Conservation (phyloP, 805 yeast species). For the Saturnispora gosingensis region DNA sequence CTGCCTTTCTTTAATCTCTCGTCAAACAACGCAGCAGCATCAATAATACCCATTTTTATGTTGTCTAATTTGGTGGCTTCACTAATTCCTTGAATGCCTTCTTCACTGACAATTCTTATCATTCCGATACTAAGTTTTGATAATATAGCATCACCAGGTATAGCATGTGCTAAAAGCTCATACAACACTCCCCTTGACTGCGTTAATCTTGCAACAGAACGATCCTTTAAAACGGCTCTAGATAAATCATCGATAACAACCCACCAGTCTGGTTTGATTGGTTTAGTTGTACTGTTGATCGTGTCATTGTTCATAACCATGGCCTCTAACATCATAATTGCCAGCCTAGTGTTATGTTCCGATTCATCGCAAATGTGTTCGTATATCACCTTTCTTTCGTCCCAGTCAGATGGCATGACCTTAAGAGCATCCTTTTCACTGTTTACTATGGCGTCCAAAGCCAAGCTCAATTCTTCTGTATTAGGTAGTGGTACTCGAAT, state of each 20-base stretch:
- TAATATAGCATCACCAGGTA: constrained; percentile 76
- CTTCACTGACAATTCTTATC: constrained; percentile 19
- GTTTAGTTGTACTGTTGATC: constrained; percentile 36
- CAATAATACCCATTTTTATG: constrained; percentile 40
- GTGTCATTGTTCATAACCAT: constrained; percentile 59
- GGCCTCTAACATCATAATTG: constrained; percentile 75
- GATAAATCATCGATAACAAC: constrained; percentile 64
- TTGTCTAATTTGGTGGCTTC: constrained; percentile 9
- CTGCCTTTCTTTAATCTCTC: constrained; percentile 80
- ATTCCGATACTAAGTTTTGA: constrained; percentile 42
- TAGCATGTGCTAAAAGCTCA: constrained; percentile 86
- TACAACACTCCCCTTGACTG: constrained; percentile 62
- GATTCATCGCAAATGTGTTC: constrained; percentile 44
- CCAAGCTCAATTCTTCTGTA: constrained; percentile 42
- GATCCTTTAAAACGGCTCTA: constrained; percentile 44
- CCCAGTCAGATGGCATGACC: constrained; percentile 28
- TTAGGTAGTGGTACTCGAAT: constrained; percentile 84
- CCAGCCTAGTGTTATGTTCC: constrained; percentile 67
- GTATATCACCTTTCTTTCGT: constrained; percentile 30
- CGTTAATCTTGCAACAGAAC: constrained; percentile 53
- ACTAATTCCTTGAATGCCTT: constrained; percentile 13
- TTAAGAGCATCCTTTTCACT: constrained; percentile 39
- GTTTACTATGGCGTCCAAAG: constrained; percentile 45
- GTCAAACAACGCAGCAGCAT: constrained; percentile 60
- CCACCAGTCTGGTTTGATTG: constrained; percentile 84